Evolutionary conservation across 129 eudicot species (phyloP).

Genomic region (Flaveria ramosissima): DNA sequence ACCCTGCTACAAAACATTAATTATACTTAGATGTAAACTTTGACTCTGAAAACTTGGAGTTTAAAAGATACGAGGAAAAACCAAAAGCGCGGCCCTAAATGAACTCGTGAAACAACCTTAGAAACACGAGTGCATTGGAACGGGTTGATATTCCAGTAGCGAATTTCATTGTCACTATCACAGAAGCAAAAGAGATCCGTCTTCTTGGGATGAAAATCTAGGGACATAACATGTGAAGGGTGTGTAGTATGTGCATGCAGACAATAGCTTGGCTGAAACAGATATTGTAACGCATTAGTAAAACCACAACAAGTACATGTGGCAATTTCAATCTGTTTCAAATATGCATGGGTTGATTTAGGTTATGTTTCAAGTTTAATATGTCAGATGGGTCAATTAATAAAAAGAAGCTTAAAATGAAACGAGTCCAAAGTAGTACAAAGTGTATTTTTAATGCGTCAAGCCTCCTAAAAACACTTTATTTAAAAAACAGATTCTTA

Average conservation of each 20-base stretch:
- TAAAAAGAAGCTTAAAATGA: background rate
- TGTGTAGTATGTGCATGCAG: conserved; percentile 76
- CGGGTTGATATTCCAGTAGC: conserved; percentile 86
- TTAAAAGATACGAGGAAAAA: background rate
- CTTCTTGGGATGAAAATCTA: conserved; percentile 98
- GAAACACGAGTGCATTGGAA: conserved; percentile 77
- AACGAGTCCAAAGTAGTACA: background rate
- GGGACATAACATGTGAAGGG: conserved; percentile 76
- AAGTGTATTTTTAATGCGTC: background rate
- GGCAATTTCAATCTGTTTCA: background rate
- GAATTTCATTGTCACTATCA: conserved; percentile 79
- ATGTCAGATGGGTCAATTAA: background rate
- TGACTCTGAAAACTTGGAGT: background rate
- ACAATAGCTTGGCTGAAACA: conserved; percentile 86
- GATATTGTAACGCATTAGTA: conserved; percentile 19
- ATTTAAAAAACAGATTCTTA: background rate
- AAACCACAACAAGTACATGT: conserved; percentile 13
- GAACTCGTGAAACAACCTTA: conserved; percentile 55
- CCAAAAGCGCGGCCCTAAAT: conserved; percentile 9
- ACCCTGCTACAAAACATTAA: conserved; percentile 58
- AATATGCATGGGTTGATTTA: background rate
- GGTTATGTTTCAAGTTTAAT: conserved; percentile 6
- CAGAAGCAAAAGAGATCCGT: conserved; percentile 88
- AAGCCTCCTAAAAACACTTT: background rate
- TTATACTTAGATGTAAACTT: conserved; percentile 16